phyloP scores from a whole-genome alignment of 495 filamentous ascomycete genomes.

The Thozetella sp. region DNA sequence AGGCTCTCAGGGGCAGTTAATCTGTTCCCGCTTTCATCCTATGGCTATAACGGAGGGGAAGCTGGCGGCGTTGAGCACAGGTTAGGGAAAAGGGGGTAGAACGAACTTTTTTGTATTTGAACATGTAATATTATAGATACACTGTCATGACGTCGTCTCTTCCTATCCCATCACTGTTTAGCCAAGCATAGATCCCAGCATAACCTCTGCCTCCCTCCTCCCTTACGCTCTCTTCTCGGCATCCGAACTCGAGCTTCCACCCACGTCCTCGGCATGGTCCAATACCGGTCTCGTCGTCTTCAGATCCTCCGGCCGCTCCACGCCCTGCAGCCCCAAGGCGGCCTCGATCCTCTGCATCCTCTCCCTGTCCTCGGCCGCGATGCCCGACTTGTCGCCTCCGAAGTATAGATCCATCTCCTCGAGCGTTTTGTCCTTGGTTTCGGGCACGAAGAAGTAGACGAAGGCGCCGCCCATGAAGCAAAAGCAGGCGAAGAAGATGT shows the following conservation, averaged over 20 bases:
- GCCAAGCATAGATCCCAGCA: too few relatives aligned
- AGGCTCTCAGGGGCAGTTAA: too few relatives aligned
- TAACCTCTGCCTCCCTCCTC: neutral
- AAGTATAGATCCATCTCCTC: conserved; percentile 52
- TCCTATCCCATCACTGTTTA: too few relatives aligned
- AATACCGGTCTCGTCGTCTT: neutral
- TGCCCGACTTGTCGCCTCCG: neutral
- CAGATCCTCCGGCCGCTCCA: neutral
- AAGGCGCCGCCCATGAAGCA: conserved; percentile 66
- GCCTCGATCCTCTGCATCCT: neutral
- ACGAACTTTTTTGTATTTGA: too few relatives aligned
- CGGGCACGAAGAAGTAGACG: conserved; percentile 70
- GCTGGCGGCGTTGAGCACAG: too few relatives aligned
- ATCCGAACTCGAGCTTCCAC: neutral
- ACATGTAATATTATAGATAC: too few relatives aligned
- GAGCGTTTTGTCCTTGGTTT: conserved; percentile 75
- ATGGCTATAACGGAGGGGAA: too few relatives aligned
- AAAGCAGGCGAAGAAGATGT: conserved; percentile 65
- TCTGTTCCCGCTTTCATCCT: too few relatives aligned
- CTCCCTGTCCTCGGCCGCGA: neutral
- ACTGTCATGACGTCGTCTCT: too few relatives aligned
- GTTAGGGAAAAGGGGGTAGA: too few relatives aligned
- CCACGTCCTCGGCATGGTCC: neutral
- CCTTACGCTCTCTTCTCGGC: neutral
- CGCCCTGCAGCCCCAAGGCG: neutral